Evolutionary conservation across 129 eudicot species (phyloP).

Genomic region (Flaveria bidentis): DNA sequence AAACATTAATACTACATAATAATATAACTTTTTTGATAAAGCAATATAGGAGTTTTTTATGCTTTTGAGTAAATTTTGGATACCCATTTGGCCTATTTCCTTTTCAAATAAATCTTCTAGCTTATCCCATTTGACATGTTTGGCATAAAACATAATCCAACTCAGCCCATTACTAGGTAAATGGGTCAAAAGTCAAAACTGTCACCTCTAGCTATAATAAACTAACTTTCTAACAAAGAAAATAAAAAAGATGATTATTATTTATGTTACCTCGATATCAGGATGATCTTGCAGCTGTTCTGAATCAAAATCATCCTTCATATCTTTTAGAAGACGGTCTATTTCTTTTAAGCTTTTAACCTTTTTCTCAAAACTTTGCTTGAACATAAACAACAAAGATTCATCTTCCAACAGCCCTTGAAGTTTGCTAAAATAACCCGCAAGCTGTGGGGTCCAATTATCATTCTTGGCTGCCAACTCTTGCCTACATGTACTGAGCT

Average conservation of each 20-base stretch:
- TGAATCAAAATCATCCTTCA: conserved; percentile 45
- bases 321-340: conserved; percentile 52
- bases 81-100: not conserved
- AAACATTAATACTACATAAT: not conserved
- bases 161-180: conserved; percentile 16
- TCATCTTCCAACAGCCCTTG: conserved; percentile 62
- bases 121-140: not conserved
- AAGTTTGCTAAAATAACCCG: conserved; percentile 50
- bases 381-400: conserved; percentile 45
- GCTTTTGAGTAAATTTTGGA: not conserved
- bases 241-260: not conserved
- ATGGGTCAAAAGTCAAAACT: not conserved
- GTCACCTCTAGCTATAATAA: conserved; percentile 6
- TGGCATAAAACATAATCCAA: conserved; percentile 9
- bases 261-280: conserved; percentile 49
- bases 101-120: not conserved
- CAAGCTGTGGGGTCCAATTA: conserved; percentile 52
- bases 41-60: not conserved
- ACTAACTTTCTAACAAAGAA: conserved; percentile 18
- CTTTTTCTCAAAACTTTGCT: conserved; percentile 49
- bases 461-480: conserved; percentile 65
- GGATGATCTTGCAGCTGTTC: conserved; percentile 44
- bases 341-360: conserved; percentile 62
- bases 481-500: conserved; percentile 61
- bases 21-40: not conserved